Evolutionary conservation across 257 asterid species (phyloP).

Genomic region (Primulina eburnea): DNA sequence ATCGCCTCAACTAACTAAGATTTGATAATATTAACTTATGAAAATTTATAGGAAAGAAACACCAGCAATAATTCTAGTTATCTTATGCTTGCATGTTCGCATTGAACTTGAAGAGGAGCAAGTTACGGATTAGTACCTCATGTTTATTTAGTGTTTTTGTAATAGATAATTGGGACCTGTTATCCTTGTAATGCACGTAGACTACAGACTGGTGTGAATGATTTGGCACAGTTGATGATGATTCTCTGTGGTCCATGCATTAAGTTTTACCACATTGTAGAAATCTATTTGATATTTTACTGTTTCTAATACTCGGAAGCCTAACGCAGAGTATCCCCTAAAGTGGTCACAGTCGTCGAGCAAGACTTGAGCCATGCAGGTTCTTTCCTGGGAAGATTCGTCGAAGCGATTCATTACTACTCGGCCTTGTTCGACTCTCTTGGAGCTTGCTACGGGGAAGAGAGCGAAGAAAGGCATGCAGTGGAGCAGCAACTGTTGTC

Average conservation of each 20-base stretch:
- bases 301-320: background rate
- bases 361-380: slow-evolving; percentile 98
- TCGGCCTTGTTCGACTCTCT: slow-evolving; percentile 90
- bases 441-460: slow-evolving; percentile 97
- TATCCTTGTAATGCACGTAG: no score
- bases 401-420: slow-evolving; percentile 95
- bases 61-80: background rate
- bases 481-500: slow-evolving; percentile 93
- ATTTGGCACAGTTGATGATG: background rate
- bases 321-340: slow-evolving; percentile 67
- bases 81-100: background rate
- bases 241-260: background rate
- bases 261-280: no score
- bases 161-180: no score
- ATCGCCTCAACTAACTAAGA: background rate
- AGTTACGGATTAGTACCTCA: background rate
- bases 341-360: slow-evolving; percentile 93
- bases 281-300: background rate
- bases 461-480: slow-evolving; percentile 86
- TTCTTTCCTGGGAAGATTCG: slow-evolving; percentile 84
- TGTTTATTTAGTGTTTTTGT: no score
- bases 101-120: background rate
- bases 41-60: background rate
- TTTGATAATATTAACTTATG: background rate
- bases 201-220: no score